phyloP scores from a whole-genome alignment of 495 filamentous ascomycete species.

The Daldinia decipiens region DNA sequence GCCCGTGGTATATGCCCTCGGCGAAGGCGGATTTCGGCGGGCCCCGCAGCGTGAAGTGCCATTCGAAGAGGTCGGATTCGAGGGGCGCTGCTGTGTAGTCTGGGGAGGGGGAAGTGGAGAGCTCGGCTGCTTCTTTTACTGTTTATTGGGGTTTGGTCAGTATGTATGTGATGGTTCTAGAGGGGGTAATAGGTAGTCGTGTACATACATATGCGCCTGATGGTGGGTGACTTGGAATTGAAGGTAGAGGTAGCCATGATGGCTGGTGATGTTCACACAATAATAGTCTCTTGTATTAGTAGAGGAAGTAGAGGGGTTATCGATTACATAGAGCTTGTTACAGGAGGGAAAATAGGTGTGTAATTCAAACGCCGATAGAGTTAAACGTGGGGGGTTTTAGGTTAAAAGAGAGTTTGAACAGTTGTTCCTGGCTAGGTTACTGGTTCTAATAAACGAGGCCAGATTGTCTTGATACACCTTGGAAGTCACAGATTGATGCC shows the following conservation, averaged over 20 bases:
- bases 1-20: conserved; percentile 89
- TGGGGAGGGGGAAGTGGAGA: conserved; percentile 77
- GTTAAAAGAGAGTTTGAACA: neutral
- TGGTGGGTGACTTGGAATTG: conserved; percentile 82
- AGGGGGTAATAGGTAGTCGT: conserved; percentile 14
- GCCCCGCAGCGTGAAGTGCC: conserved; percentile 98
- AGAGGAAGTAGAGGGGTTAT: conserved; percentile 16
- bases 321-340: conserved; percentile 30
- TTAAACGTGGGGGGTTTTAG: neutral
- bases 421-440: neutral
- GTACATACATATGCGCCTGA: conserved; percentile 75
- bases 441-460: neutral
- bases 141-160: conserved; percentile 40
- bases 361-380: neutral
- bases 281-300: conserved; percentile 15
- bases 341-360: neutral
- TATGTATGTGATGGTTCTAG: conserved; percentile 14
- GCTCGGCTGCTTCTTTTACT: conserved; percentile 88
- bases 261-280: conserved; percentile 15
- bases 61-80: conserved; percentile 93
- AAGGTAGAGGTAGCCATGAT: conserved; percentile 60
- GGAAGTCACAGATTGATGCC: neutral
- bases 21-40: conserved; percentile 84
- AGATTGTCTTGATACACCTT: neutral
- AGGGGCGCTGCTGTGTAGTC: conserved; percentile 85